Conservation (phyloP, 257 asterid genomes). For the Solanum lycopersicoides region DNA sequence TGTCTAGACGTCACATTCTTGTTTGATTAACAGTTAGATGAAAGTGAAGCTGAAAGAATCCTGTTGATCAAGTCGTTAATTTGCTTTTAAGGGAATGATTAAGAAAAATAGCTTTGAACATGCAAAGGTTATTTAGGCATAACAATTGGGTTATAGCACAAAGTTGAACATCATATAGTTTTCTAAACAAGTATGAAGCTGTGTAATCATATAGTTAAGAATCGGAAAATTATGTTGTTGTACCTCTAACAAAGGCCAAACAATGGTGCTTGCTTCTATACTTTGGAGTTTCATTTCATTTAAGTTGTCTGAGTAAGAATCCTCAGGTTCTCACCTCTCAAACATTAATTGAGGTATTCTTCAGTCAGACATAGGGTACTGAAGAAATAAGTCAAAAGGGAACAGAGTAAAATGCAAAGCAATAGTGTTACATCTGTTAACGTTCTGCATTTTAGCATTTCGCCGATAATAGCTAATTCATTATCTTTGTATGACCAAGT, state of each 20-base stretch:
- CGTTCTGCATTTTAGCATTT: neutral
- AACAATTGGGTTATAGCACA: neutral
- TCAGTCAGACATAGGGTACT: neutral
- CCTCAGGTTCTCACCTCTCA: neutral
- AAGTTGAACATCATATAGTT: neutral
- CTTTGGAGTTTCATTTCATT: neutral
- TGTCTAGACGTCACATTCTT: neutral
- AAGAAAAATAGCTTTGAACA: neutral
- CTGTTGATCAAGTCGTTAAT: neutral
- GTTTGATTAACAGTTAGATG: neutral
- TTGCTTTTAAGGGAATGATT: neutral
- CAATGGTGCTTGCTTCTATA: neutral
- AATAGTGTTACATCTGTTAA: neutral
- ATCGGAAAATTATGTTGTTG: neutral
- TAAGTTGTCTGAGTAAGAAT: neutral
- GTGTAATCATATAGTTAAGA: neutral
- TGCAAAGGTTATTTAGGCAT: neutral
- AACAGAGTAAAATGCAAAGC: neutral
- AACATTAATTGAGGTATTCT: neutral
- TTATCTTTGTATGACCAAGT: neutral
- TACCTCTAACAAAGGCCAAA: neutral
- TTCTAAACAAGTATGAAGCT: neutral
- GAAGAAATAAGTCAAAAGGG: neutral
- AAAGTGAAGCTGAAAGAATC: neutral
- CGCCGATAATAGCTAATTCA: neutral